Conservation (phyloP, 345 rosid species). For the Corymbia maculata region DNA sequence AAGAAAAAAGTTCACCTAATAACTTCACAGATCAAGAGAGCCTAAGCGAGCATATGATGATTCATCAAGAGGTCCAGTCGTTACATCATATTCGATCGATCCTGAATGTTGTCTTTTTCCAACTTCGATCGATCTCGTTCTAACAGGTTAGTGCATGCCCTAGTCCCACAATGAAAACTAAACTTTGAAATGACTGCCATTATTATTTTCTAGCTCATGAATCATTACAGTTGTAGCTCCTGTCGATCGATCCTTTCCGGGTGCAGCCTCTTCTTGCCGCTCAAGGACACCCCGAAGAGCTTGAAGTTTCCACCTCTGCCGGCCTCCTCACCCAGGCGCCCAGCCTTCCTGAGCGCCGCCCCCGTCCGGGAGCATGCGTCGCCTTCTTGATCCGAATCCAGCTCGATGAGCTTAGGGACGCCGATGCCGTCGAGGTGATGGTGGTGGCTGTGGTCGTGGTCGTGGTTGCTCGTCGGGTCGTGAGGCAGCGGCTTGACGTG, state of each 20-base stretch:
- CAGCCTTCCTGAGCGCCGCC: neutral
- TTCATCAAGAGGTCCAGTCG: neutral
- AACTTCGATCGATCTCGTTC: neutral
- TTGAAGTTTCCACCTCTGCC: slow-evolving; percentile 10
- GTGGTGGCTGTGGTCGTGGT: neutral
- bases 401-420: slow-evolving; percentile 4
- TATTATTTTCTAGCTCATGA: neutral
- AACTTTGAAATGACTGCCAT: neutral
- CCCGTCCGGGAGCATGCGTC: neutral
- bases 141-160: neutral
- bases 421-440: neutral
- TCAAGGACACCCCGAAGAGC: slow-evolving; percentile 42
- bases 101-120: neutral
- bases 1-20: neutral
- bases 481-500: slow-evolving; percentile 27
- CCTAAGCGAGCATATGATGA: neutral
- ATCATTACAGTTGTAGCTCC: neutral
- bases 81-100: neutral
- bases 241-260: slow-evolving; percentile 16
- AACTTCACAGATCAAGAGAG: neutral
- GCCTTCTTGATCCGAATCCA: slow-evolving; percentile 1
- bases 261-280: slow-evolving; percentile 38
- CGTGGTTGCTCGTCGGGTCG: neutral
- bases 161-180: neutral
- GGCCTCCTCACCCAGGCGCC: slow-evolving; percentile 7